These are phyloP conservation scores for Metschnikowia continentalis DNA, from an alignment of 805 yeast genomes.

Conservation along the genomic window DNA sequence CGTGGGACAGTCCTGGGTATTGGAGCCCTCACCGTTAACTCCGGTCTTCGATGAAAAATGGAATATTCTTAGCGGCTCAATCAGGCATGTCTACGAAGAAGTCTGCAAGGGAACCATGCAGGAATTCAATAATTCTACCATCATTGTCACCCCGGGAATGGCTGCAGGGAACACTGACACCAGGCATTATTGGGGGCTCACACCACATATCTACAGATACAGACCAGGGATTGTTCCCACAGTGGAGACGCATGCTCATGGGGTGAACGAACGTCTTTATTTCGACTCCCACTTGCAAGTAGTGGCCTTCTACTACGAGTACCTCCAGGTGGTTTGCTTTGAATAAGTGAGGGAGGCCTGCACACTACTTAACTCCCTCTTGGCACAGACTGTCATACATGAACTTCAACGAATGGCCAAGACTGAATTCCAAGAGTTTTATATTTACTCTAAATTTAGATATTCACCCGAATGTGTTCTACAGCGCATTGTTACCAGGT, in stretches of 20 bases:
- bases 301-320: constrained; percentile 45
- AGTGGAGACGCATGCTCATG: constrained; percentile 31
- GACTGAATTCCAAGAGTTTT: no score
- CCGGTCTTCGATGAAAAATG: constrained; percentile 30
- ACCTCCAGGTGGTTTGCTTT: constrained; percentile 14
- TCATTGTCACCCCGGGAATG: constrained; percentile 53
- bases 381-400: no score
- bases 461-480: no score
- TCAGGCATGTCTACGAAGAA: constrained; percentile 44
- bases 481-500: no score
- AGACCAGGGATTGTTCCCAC: constrained; percentile 39
- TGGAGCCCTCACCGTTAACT: constrained; percentile 14
- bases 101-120: constrained; percentile 27
- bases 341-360: background rate
- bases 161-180: constrained; percentile 75
- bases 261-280: constrained; percentile 53
- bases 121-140: constrained; percentile 20
- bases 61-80: constrained; percentile 40
- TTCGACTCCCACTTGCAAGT: constrained; percentile 56
- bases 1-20: constrained; percentile 1
- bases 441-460: no score
- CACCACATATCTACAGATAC: constrained; percentile 56
- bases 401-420: no score
- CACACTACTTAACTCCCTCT: no score
- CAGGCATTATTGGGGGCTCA: constrained; percentile 56